phyloP scores from a whole-genome alignment of 352 stramenopile species.

The Phytophthora brassicae region DNA sequence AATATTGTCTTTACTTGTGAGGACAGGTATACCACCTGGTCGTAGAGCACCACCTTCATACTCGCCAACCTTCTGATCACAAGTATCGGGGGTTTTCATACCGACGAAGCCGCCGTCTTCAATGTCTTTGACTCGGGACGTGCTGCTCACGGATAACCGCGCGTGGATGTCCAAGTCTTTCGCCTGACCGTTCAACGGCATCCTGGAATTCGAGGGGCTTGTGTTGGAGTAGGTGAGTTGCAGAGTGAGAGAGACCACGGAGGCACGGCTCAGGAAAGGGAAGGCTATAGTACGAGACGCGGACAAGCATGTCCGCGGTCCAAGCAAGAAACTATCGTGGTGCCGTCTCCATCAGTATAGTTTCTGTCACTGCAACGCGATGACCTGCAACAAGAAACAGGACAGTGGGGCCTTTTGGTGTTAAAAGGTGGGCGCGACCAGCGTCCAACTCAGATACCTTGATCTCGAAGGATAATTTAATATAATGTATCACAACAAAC shows the following conservation, averaged over 20 bases:
- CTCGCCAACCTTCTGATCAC: conserved; percentile 11
- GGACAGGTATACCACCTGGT: conserved; percentile 32
- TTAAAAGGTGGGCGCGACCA: not conserved
- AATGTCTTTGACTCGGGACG: conserved; percentile 26
- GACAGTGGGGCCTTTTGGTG: not conserved
- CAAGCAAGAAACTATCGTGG: conserved; percentile 11
- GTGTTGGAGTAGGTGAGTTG: conserved; percentile 25
- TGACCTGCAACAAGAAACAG: conserved; percentile 28
- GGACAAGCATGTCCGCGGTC: too few species aligned
- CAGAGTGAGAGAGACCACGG: too few species aligned
- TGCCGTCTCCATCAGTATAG: conserved; percentile 11
- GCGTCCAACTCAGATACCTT: too few species aligned
- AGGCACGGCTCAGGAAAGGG: too few species aligned
- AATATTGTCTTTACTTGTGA: conserved; percentile 36
- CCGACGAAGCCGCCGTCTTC: conserved; percentile 33
- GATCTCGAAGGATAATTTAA: too few species aligned
- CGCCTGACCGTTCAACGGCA: conserved; percentile 14
- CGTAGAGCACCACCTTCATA: conserved; percentile 49
- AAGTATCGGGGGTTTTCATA: conserved; percentile 29
- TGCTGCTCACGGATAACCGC: conserved; percentile 40
- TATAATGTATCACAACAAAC: too few species aligned
- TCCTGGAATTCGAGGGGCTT: conserved; percentile 12
- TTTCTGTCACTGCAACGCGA: conserved; percentile 20
- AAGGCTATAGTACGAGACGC: too few species aligned
- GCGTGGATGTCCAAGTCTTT: conserved; percentile 30